Conservation (phyloP, 1,284 basidiomycete species). For the Trametes hirsuta region DNA sequence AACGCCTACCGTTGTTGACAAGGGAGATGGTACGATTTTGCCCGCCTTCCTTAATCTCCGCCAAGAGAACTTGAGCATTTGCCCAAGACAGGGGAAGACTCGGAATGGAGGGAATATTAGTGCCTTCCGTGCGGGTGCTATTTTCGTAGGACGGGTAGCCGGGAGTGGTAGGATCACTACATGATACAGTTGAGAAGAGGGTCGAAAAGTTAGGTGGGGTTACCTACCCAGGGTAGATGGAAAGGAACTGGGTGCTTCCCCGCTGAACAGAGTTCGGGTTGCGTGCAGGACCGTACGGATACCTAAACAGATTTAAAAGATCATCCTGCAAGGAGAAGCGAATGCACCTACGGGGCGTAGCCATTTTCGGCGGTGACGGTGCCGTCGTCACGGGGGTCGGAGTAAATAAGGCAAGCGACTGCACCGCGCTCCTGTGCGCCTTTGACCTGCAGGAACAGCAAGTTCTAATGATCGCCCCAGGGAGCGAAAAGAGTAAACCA, state of each 20-base stretch:
- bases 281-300: constrained; percentile 87
- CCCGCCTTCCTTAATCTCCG: constrained; percentile 50
- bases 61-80: constrained; percentile 65
- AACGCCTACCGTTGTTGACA: constrained; percentile 59
- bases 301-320: constrained; percentile 24
- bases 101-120: constrained; percentile 80
- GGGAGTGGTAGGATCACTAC: constrained; percentile 82
- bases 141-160: constrained; percentile 89
- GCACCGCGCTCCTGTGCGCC: constrained; percentile 85
- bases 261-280: constrained; percentile 85
- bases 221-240: constrained; percentile 64
- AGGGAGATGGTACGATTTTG: constrained; percentile 54
- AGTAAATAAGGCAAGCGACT: constrained; percentile 76
- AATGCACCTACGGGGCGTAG: constrained; percentile 46
- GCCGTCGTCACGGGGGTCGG: constrained; percentile 93
- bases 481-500: neutral
- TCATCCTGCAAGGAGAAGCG: no score
- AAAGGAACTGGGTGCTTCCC: constrained; percentile 84
- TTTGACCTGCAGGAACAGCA: constrained; percentile 56
- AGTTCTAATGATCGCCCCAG: neutral
- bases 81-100: constrained; percentile 76
- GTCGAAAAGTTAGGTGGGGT: neutral
- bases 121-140: constrained; percentile 66
- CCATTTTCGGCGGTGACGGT: constrained; percentile 79
- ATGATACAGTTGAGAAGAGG: neutral